These are phyloP conservation scores for Neurospora crassa DNA, from an alignment of 2,329 filamentous ascomycete genomes.

Conservation along the genomic window DNA sequence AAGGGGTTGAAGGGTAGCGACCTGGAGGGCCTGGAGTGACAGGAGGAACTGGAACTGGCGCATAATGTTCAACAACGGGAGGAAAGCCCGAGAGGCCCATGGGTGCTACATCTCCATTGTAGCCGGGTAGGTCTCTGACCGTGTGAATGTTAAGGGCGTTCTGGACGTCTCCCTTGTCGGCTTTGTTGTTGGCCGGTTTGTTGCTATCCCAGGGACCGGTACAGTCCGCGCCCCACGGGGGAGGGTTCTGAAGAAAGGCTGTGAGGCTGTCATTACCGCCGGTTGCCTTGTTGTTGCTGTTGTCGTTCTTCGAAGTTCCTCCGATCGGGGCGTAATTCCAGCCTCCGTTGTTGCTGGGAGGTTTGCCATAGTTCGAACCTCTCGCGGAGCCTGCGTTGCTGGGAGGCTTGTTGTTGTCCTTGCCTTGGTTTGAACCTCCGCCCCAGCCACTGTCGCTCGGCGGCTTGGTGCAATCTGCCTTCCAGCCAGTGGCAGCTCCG, in stretches of 20 bases:
- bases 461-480: background rate
- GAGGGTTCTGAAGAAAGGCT: background rate
- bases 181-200: background rate
- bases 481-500: background rate
- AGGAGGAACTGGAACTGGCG: background rate
- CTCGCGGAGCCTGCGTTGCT: background rate
- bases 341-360: background rate
- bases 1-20: background rate
- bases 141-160: background rate
- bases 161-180: background rate
- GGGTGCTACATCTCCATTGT: background rate
- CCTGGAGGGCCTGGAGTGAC: background rate
- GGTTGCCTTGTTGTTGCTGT: background rate
- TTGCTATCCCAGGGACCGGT: background rate
- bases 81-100: background rate
- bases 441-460: background rate
- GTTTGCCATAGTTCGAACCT: background rate
- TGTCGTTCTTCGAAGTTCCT: background rate
- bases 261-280: background rate
- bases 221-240: background rate
- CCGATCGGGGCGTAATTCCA: background rate
- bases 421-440: background rate
- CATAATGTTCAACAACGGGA: background rate
- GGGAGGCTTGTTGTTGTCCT: background rate
- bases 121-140: background rate